phyloP scores from a whole-genome alignment of 192 early-diverging fungal species.

The Umbelopsis vinacea region DNA sequence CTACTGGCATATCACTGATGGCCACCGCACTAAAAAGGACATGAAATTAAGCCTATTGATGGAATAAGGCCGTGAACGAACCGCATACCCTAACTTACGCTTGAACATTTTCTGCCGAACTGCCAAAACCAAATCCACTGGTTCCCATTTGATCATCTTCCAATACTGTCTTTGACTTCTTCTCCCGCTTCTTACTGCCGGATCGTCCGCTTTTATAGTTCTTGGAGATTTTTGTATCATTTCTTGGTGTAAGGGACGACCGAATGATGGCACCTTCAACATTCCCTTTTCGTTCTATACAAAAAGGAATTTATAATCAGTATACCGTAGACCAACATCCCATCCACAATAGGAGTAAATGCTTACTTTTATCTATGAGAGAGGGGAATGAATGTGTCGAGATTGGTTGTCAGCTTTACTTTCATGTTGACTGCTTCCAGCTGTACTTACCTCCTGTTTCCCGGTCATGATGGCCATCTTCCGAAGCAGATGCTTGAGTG shows the following conservation, averaged over 20 bases:
- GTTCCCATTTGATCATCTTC: neutral
- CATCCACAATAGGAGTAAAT: neutral
- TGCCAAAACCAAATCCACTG: neutral
- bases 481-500: conserved; percentile 22
- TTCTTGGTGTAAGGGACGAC: conserved; percentile 4
- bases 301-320: neutral
- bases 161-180: conserved; percentile 2
- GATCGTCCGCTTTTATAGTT: neutral
- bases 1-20: conserved; percentile 55
- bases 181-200: conserved; percentile 8
- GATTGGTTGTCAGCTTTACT: no score
- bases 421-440: no score
- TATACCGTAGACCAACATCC: neutral
- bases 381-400: no score
- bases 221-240: conserved; percentile 13
- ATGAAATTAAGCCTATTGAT: neutral
- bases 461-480: conserved; percentile 32
- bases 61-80: no score
- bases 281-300: neutral
- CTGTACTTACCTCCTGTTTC: conserved; percentile 29
- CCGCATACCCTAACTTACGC: conserved; percentile 23
- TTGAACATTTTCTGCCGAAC: conserved; percentile 34
- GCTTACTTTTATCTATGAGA: neutral
- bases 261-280: conserved; percentile 2
- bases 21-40: conserved; percentile 28